Evolutionary conservation across 805 yeast species (phyloP), one percentile per base, ranked within the genome.

Genomic region (Kluyveromyces siamensis): DNA sequence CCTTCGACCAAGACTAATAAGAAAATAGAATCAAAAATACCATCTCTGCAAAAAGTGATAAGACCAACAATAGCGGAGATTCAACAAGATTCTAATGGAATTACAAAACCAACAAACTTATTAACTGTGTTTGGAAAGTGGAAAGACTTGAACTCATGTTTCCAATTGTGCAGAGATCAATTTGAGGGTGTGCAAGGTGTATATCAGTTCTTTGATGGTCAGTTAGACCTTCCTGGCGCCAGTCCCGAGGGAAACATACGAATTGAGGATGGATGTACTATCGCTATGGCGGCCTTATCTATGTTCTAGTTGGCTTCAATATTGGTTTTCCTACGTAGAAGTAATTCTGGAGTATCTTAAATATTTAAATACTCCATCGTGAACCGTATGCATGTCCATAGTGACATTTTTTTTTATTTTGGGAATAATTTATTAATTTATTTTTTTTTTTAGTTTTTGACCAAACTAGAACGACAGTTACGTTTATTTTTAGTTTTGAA

Each of bases 261-360:
- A 50, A 72, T 83, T 1, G 95, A 87, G 58, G 96, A 88, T 63
- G 84, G 82, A 4, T 73, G 81, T 1, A 59, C 83, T 65, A 78
- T 84, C 9, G 75, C 82, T 0, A 63, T 84, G 42, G 63, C 87
- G 0, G 35, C 35, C 3, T 25, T 41, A 30, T 41, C 44, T 14
- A 41, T 33, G 16, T 13, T 21, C 17, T 41, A 30, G 30, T 19
- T 7, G 10, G 25, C 44, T 17, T 13, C 3, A 38, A 10, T 30
- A 30, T 30, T 11, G 3, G 7, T 30, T 30, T 30, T 21, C 25
- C 6, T 21, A 21, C 25, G 25, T 21, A 21, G 25, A 21, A 21
- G 6, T 21, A 6, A 21, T 21, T 6, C 6, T 21, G 3, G 25
- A 21, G 25, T 21, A 21, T 21, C 25, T 21, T 21, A 21, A 21